A percentile compares a stretch with the other conserved stretches of the same genome.
phyloP scores from a whole-genome alignment of 768 basidiomycete genomes.

The Ephemerocybe angulata region DNA sequence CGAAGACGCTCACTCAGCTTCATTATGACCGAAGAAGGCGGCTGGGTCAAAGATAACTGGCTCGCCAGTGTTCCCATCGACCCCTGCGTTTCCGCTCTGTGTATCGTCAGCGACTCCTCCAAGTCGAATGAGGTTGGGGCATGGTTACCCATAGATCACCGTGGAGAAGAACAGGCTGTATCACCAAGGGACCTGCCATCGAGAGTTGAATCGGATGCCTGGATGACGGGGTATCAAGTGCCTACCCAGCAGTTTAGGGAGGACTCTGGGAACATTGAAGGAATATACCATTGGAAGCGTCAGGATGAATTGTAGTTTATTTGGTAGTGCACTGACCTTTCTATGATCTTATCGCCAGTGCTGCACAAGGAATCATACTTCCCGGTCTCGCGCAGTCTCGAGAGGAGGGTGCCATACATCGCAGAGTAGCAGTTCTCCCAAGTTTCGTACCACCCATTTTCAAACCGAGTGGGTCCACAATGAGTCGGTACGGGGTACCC shows the following conservation, averaged over 20 bases:
- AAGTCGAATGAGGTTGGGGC: background rate
- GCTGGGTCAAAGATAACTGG: conserved; percentile 78
- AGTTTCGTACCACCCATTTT: conserved; percentile 68
- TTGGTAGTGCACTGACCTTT: conserved; percentile 43
- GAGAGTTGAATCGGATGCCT: background rate
- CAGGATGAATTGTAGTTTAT: background rate
- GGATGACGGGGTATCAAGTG: background rate
- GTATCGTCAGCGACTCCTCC: too few species aligned
- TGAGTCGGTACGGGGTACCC: conserved; percentile 75
- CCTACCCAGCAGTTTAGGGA: conserved; percentile 61
- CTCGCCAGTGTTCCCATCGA: conserved; percentile 46
- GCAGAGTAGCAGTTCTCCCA: conserved; percentile 69
- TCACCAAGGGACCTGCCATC: conserved; percentile 43
- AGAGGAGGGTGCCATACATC: conserved; percentile 57
- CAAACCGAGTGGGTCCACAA: conserved; percentile 67
- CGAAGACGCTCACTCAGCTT: conserved; percentile 61
- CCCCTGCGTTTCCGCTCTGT: conserved; percentile 73
- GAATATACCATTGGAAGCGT: background rate
- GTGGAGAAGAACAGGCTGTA: conserved; percentile 69
- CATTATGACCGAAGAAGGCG: conserved; percentile 76
- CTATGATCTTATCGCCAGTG: conserved; percentile 17
- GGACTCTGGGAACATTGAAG: conserved; percentile 45
- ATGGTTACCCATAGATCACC: conserved; percentile 74
- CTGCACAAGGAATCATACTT: conserved; percentile 22
- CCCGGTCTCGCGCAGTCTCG: conserved; percentile 48